A percentile compares a stretch with the other conserved stretches of the same genome.
Evolutionary conservation across 2,329 filamentous ascomycete species (phyloP).

Genomic region (Teratosphaeriaceae sp.): DNA sequence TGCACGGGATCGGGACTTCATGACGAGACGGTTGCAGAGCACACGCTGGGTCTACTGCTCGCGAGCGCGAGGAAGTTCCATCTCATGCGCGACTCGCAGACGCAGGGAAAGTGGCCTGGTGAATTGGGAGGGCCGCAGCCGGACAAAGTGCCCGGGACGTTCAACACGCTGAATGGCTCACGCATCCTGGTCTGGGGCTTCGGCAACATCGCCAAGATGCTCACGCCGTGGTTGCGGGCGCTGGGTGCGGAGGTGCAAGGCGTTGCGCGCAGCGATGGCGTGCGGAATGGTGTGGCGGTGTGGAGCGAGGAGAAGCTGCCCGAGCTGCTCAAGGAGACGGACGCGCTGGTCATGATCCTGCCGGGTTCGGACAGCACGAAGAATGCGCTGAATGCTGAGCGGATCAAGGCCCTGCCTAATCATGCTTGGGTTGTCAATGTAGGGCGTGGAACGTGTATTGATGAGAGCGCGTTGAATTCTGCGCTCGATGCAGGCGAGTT

Average conservation of each 20-base stretch:
- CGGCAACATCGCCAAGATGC: slow-evolving; percentile 58
- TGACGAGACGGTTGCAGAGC: slow-evolving; percentile 59
- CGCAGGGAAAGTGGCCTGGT: slow-evolving; percentile 50
- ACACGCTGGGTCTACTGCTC: slow-evolving; percentile 54
- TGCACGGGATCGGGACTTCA: slow-evolving; percentile 59
- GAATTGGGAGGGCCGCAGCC: slow-evolving; percentile 58
- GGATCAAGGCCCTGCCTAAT: slow-evolving; percentile 48
- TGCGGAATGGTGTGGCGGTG: slow-evolving; percentile 54
- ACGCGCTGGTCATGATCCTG: slow-evolving; percentile 62
- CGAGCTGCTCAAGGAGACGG: slow-evolving; percentile 50
- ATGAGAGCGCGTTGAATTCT: slow-evolving; percentile 42
- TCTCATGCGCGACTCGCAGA: slow-evolving; percentile 58
- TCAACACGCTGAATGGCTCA: slow-evolving; percentile 55
- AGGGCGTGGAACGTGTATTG: slow-evolving; percentile 56
- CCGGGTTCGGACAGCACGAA: slow-evolving; percentile 52
- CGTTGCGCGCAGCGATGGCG: slow-evolving; percentile 50
- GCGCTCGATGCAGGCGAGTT: slow-evolving; percentile 42
- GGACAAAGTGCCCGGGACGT: slow-evolving; percentile 49
- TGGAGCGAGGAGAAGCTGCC: slow-evolving; percentile 48
- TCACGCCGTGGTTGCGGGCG: slow-evolving; percentile 48
- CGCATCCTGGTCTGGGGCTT: slow-evolving; percentile 58
- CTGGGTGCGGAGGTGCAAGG: slow-evolving; percentile 55
- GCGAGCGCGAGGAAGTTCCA: slow-evolving; percentile 51
- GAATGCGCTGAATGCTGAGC: slow-evolving; percentile 49
- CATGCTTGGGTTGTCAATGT: slow-evolving; percentile 66